phyloP scores from a whole-genome alignment of 306 rosid species.

The Lupinus albus region DNA sequence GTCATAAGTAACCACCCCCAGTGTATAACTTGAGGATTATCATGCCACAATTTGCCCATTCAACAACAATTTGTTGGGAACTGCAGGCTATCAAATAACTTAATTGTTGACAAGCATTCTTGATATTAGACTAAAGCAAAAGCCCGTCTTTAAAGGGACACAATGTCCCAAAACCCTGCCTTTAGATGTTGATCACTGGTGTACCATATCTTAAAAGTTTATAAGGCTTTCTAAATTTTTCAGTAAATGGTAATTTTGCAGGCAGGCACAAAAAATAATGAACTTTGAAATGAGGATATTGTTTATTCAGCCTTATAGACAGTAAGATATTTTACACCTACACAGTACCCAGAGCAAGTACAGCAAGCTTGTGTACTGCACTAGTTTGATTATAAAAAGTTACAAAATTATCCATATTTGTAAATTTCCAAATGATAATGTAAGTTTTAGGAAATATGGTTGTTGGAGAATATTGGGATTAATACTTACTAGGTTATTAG shows the following conservation, averaged over 20 bases:
- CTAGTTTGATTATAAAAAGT: slow-evolving; percentile 12
- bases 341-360: slow-evolving; percentile 5
- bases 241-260: slow-evolving; percentile 19
- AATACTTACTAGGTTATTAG: background rate
- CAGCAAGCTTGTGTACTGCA: slow-evolving; percentile 4
- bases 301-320: slow-evolving; percentile 32
- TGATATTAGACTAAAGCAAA: slow-evolving; percentile 6
- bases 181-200: slow-evolving; percentile 11
- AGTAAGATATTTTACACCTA: background rate
- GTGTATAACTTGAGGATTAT: slow-evolving; percentile 10
- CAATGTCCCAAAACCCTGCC: slow-evolving; percentile 1
- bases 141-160: slow-evolving; percentile 18
- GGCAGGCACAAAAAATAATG: slow-evolving; percentile 17
- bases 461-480: background rate
- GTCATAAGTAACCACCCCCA: slow-evolving; percentile 30
- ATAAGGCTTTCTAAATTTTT: slow-evolving; percentile 28
- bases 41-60: slow-evolving; percentile 4
- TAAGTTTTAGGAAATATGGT: slow-evolving; percentile 13
- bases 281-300: slow-evolving; percentile 2
- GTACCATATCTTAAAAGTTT: slow-evolving; percentile 16
- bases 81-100: too few species aligned
- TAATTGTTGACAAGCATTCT: too few species aligned
- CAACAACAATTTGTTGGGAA: background rate
- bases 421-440: slow-evolving; percentile 16
- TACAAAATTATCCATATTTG: slow-evolving; percentile 17